phyloP scores from a whole-genome alignment of 306 rosid genomes.

The Sindora glabra region DNA sequence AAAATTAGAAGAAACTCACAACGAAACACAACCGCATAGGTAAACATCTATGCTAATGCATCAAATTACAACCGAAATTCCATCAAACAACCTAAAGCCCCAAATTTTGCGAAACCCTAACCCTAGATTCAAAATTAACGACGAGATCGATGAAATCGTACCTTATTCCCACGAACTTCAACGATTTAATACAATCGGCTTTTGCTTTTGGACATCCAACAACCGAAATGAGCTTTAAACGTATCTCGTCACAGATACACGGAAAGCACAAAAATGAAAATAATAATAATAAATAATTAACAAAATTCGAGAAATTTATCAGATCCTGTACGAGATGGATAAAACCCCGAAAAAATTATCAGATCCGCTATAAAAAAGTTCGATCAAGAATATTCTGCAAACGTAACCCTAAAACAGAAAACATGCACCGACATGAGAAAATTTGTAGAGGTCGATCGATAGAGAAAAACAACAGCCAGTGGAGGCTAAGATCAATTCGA shows the following conservation, averaged over 20 bases:
- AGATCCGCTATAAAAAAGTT: constrained; percentile 25
- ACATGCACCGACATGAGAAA: neutral
- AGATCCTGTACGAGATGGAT: neutral
- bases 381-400: constrained; percentile 30
- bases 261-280: neutral
- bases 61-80: no score
- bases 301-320: constrained; percentile 5
- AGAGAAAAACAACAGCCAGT: constrained; percentile 2
- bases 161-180: constrained; percentile 2
- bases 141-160: constrained; percentile 3
- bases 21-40: constrained; percentile 1
- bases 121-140: constrained; percentile 31
- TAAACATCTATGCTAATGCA: neutral
- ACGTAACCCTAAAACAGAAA: constrained; percentile 46
- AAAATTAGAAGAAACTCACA: constrained; percentile 1
- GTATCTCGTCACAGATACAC: constrained; percentile 7
- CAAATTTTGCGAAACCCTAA: constrained; percentile 52
- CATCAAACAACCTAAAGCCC: constrained; percentile 32
- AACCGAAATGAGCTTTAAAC: neutral
- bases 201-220: constrained; percentile 3
- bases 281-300: neutral
- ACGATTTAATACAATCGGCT: neutral
- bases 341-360: neutral
- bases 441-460: constrained; percentile 28
- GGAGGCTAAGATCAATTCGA: neutral